phyloP scores from a whole-genome alignment of 257 asterid species.

The Nyctanthes arbortristis region DNA sequence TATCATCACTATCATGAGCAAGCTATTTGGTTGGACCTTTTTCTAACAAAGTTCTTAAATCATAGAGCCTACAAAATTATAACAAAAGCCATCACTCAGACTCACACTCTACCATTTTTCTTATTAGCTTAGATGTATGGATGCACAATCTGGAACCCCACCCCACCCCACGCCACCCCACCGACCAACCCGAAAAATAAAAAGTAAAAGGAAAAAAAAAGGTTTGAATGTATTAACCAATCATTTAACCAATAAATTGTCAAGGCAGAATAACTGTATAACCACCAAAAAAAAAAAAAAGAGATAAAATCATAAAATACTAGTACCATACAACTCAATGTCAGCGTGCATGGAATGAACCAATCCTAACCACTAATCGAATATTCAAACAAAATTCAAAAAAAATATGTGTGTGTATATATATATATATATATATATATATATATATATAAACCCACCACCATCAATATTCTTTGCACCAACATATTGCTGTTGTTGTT shows the following conservation, averaged over 20 bases:
- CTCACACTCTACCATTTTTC: conserved; percentile 9
- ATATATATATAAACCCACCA: not conserved
- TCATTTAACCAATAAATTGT: conserved; percentile 24
- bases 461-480: conserved; percentile 6
- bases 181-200: not conserved
- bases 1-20: conserved; percentile 17
- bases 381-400: conserved; percentile 2
- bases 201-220: not conserved
- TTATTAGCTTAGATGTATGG: not conserved
- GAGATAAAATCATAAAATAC: not conserved
- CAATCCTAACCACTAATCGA: conserved; percentile 26
- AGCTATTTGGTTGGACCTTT: conserved; percentile 9
- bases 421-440: no score
- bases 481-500: no score
- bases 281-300: conserved; percentile 17
- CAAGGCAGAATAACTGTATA: not conserved
- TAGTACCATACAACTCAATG: not conserved
- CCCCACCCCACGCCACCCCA: not conserved
- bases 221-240: not conserved
- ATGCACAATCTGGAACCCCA: not conserved
- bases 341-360: conserved; percentile 36
- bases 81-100: not conserved
- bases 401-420: no score
- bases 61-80: conserved; percentile 15
- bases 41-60: not conserved